Evolutionary conservation across 164 flowering plant species (phyloP).

Genomic region (Akebia trifoliata): DNA sequence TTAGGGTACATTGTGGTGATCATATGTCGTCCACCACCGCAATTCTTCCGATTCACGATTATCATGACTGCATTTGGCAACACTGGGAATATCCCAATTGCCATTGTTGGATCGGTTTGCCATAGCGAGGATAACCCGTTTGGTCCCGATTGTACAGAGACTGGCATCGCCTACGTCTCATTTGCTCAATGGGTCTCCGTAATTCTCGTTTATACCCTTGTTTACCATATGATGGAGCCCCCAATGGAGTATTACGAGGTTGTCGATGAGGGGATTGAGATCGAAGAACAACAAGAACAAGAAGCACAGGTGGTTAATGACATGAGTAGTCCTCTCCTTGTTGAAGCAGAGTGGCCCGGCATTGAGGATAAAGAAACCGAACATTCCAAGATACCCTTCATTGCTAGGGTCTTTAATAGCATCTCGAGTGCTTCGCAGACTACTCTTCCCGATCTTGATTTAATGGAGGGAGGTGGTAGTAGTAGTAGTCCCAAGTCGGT

Average conservation of each 20-base stretch:
- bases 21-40: conserved; percentile 73
- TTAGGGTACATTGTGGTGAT: conserved; percentile 64
- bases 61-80: conserved; percentile 91
- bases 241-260: conserved; percentile 71
- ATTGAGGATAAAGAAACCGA: conserved; percentile 83
- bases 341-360: conserved; percentile 93
- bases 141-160: conserved; percentile 55
- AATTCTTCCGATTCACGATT: conserved; percentile 60
- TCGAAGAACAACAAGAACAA: too few relatives aligned
- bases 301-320: conserved; percentile 14
- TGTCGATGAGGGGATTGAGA: conserved; percentile 41
- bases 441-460: conserved; percentile 48
- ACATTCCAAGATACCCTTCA: conserved; percentile 70
- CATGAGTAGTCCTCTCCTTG: conserved; percentile 62
- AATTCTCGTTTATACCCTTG: conserved; percentile 75
- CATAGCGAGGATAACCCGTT: conserved; percentile 57
- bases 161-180: conserved; percentile 82
- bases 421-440: conserved; percentile 39
- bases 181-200: conserved; percentile 93
- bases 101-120: conserved; percentile 76
- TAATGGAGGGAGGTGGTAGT: conserved; percentile 21
- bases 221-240: conserved; percentile 98
- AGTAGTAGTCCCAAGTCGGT: conserved; percentile 41
- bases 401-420: conserved; percentile 59
- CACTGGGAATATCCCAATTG: conserved; percentile 77